Evolutionary conservation across 345 rosid species (phyloP).

Genomic region (Eucalyptus regnans): DNA sequence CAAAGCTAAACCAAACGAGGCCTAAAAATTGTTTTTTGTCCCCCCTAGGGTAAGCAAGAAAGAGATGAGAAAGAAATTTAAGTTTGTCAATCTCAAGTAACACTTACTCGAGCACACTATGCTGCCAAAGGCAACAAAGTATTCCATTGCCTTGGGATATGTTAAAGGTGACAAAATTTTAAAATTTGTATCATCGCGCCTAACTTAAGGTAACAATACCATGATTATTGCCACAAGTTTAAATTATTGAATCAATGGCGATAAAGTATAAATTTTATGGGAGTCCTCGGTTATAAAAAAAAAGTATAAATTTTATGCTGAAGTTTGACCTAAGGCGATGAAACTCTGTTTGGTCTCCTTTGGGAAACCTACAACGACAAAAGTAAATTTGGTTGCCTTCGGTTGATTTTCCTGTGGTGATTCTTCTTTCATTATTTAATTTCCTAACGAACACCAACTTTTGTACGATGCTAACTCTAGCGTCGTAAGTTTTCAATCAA

Average conservation of each 20-base stretch:
- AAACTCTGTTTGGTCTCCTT: neutral
- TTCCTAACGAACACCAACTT: neutral
- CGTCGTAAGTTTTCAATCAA: rapidly evolving
- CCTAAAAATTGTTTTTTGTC: no score
- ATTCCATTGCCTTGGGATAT: neutral
- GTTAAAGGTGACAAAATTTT: neutral
- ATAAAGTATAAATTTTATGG: neutral
- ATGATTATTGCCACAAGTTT: neutral
- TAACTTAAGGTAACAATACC: neutral
- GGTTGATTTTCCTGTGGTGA: neutral
- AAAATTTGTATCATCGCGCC: neutral
- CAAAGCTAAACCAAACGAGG: rapidly evolving
- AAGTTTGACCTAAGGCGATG: neutral
- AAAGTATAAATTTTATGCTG: neutral
- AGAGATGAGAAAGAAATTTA: no score
- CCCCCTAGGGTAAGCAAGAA: no score
- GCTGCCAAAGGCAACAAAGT: neutral
- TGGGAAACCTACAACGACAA: neutral
- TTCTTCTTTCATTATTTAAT: neutral
- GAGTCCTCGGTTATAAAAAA: no score
- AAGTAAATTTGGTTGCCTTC: neutral
- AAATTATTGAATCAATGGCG: neutral
- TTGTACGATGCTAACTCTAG: rapidly evolving
- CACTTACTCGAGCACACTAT: neutral
- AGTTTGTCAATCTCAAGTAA: neutral